Base-by-base conservation (phyloP, 2,329 filamentous ascomycete species). In the Alternaria sp. region DNA sequence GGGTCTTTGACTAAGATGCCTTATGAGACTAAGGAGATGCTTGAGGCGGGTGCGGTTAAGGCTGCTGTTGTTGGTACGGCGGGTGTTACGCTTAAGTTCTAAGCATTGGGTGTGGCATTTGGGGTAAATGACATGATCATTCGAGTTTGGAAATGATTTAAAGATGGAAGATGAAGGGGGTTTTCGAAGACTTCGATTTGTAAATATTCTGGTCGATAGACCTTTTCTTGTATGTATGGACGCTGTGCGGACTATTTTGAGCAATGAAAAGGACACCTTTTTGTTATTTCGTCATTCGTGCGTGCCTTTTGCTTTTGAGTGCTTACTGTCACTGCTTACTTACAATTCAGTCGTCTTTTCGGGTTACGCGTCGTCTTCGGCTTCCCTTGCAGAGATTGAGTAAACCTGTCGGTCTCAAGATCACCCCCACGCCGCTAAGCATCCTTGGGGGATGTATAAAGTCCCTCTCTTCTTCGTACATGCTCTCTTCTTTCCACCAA, bases 31-130 rank as follows among this genome's bases (percentile, higher is more conserved):
- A 74, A 79, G 54, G 71, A 67, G 28, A 66, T 79, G 13, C 67
- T 82, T n/a, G 76, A 65, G 17, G 76, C 75, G 12, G 64, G 69
- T 4, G 75, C 73, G 30, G 79, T 81, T 54, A 76, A 80, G 74
- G 71, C 66, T 21, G 78, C 79, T 36, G 80, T 82, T 73, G 77
- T 80, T 26, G 79, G 79, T 13, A 75, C 69, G 25, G 80, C 80
- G 7, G 80, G 81, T 60, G 75, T 74, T 59, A 82, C 80, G 13
- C 71, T 82, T 12, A 57, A 59, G 50, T 67, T 65, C 23, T 67
- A 54, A 26, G 26, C n/a, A n/a, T n/a, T n/a, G n/a, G n/a, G n/a
- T n/a, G n/a, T n/a, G n/a, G n/a, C n/a, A n/a, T n/a, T n/a, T n/a
- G n/a, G n/a, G n/a, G n/a, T n/a, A n/a, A n/a, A n/a, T n/a, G n/a